Evolutionary conservation across 768 basidiomycete genomes (phyloP).

Genomic region (Scleroderma bovista): DNA sequence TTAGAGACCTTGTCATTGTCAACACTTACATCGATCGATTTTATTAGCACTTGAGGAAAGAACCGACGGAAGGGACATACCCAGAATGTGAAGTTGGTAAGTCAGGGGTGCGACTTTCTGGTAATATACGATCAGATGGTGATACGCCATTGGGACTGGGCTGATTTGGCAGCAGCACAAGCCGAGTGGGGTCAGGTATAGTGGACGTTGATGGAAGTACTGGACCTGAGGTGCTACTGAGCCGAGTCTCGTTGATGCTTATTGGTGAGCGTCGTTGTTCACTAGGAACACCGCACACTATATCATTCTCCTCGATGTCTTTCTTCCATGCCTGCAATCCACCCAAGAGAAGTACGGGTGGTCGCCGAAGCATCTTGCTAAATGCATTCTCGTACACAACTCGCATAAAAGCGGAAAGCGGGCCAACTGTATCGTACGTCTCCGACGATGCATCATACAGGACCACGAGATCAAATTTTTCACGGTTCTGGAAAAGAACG

Average conservation of each 20-base stretch:
- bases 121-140: slow-evolving; percentile 8
- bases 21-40: slow-evolving; percentile 5
- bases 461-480: slow-evolving; percentile 84
- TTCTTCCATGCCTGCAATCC: slow-evolving; percentile 79
- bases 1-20: slow-evolving; percentile 12
- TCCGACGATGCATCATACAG: slow-evolving; percentile 72
- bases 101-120: slow-evolving; percentile 12
- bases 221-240: slow-evolving; percentile 24
- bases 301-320: slow-evolving; percentile 42
- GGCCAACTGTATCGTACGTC: slow-evolving; percentile 44
- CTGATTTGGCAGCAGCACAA: slow-evolving; percentile 6
- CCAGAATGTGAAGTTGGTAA: slow-evolving; percentile 4
- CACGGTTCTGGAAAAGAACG: slow-evolving; percentile 74
- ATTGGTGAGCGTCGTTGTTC: slow-evolving; percentile 11
- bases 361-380: slow-evolving; percentile 61
- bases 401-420: slow-evolving; percentile 54
- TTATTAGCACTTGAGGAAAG: slow-evolving; percentile 8
- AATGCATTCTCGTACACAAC: slow-evolving; percentile 74
- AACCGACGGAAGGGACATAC: slow-evolving; percentile 14
- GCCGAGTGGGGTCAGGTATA: slow-evolving; percentile 9
- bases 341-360: slow-evolving; percentile 80
- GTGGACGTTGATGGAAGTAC: slow-evolving; percentile 13
- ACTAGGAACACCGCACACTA: slow-evolving; percentile 22
- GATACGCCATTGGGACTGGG: slow-evolving; percentile 13
- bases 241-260: slow-evolving; percentile 20